phyloP scores from a whole-genome alignment of 2,329 filamentous ascomycete species.

The Drechslerella coelobrocha region DNA sequence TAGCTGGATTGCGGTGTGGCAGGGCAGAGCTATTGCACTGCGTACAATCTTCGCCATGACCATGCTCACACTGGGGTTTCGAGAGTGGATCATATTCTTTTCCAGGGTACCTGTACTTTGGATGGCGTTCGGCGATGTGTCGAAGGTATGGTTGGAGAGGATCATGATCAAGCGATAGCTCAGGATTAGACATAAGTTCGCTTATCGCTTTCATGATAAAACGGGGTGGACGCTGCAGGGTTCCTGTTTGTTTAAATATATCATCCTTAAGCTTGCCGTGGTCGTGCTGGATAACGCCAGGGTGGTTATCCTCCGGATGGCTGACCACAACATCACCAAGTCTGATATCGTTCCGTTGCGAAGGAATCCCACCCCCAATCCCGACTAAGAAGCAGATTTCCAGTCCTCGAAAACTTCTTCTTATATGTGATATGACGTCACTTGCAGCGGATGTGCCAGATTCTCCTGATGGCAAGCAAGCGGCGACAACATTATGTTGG shows the following conservation, averaged over 20 bases:
- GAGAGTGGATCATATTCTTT: background rate
- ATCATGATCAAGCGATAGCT: background rate
- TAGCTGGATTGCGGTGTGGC: background rate
- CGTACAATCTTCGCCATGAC: constrained; percentile 8
- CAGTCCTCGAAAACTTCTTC: constrained; percentile 6
- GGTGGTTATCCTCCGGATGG: background rate
- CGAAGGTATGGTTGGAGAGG: background rate
- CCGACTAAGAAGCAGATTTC: constrained; percentile 15
- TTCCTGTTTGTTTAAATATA: background rate
- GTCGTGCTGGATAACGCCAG: constrained; percentile 25
- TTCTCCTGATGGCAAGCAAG: constrained; percentile 9
- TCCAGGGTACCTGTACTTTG: constrained; percentile 11
- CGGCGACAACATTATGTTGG: constrained; percentile 13
- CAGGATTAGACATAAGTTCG: background rate
- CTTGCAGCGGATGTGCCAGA: constrained; percentile 10
- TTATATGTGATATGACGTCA: background rate
- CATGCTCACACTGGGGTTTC: background rate
- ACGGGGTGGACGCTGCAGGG: background rate
- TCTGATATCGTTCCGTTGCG: constrained; percentile 8
- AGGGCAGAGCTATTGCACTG: background rate
- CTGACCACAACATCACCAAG: constrained; percentile 25
- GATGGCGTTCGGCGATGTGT: background rate
- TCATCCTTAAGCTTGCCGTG: constrained; percentile 11
- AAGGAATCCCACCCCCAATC: constrained; percentile 24
- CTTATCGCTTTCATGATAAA: background rate